Percentiles rank a stretch among this genome's conserved stretches.
Conservation (phyloP, 495 filamentous ascomycete genomes). For the Lophiostoma macrostomum region DNA sequence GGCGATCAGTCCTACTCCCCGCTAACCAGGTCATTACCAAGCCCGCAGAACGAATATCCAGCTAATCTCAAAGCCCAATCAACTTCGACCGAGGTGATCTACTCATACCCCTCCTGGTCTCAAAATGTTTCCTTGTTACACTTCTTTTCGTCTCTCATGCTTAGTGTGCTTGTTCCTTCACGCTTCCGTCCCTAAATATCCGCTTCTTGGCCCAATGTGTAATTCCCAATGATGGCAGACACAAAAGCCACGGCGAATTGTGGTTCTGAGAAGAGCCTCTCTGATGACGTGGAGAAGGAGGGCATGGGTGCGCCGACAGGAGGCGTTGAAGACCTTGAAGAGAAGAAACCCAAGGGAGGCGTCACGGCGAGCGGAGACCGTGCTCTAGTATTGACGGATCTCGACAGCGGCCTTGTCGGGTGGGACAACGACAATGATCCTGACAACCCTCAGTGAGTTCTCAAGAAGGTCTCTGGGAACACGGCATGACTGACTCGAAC, state of each 20-base stretch:
- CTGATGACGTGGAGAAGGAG: constrained; percentile 7
- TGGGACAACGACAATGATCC: constrained; percentile 24
- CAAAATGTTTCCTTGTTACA: no score
- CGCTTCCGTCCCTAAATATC: no score
- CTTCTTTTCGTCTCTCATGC: no score
- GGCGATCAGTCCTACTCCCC: no score
- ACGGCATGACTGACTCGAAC: neutral
- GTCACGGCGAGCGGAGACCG: constrained; percentile 6
- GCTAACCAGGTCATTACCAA: no score
- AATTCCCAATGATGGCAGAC: neutral
- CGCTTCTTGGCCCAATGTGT: no score
- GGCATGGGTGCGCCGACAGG: neutral
- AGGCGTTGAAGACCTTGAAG: neutral
- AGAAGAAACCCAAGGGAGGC: neutral
- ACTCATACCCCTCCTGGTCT: no score
- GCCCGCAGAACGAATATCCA: no score
- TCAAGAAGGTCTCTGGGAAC: neutral
- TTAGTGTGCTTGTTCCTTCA: no score
- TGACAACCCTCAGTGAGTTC: constrained; percentile 19
- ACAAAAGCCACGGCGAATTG: neutral
- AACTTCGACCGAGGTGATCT: no score
- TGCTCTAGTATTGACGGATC: constrained; percentile 22
- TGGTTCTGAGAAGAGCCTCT: constrained; percentile 14
- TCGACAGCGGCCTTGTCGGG: constrained; percentile 26
- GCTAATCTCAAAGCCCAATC: no score